Evolutionary conservation across 2,329 filamentous ascomycete species (phyloP), one percentile per base, ranked within the genome.

Genomic region (Corinectria fuckeliana): DNA sequence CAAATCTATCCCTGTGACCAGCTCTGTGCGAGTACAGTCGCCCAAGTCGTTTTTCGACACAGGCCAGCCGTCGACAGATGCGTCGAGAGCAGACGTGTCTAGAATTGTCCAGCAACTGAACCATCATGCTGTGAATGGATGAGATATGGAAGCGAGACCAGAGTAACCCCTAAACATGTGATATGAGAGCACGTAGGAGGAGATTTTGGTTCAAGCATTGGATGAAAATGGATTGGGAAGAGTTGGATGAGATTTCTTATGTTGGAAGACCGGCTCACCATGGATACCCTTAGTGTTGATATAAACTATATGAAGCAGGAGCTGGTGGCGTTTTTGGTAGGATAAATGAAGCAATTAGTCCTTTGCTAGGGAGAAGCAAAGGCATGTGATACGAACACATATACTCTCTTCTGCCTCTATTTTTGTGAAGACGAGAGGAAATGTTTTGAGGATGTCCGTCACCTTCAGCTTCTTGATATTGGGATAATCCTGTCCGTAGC

Each of bases 11-110:
- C 57, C 66, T 34, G 60, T 60, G 14, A 61, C 60, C 28, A 67
- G 67, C 53, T 69, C 67, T 42, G 68, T 69, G 21, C 68, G 65
- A 41, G 63, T 70, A 20, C 65, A 65, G 25, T 69, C 68, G n/a
- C 68, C 68, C 3, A 64, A 57, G 41, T 50, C 54, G 28, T 62
- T 67, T 25, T 63, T 60, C 9, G 42, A 51, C 42, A 59, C 62
- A 25, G 62, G 60, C 38, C 55, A 55, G 42, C 50, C 30, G 5
- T 38, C 57, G 21, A 16, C 41, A n/a, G 52, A 54, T 28, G 56
- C 51, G 20, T 9, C 55, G 38, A 62, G 52, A 30, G 13, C n/a
- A 11, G 45, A 56, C 30, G 21, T 28, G 20, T 11, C 60, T 41
- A 26, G 20, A 20, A 45, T 26, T 28, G 45, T 20, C 10, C 25